Evolutionary conservation across 2,329 filamentous ascomycete species (phyloP), one percentile per base, ranked within the genome.

Genomic region (Aureobasidium sp.): DNA sequence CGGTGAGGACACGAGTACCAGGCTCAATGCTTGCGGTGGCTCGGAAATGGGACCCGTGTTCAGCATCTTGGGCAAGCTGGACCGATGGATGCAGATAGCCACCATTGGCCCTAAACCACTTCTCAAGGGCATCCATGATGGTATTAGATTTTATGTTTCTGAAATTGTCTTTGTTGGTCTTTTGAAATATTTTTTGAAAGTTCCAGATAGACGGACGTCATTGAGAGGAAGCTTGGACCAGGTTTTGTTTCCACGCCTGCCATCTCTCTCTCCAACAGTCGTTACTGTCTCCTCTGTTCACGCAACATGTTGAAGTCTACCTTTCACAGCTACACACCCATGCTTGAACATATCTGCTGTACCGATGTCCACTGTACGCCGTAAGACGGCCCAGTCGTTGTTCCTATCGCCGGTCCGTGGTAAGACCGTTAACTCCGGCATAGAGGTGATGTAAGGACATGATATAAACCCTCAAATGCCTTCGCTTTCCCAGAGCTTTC

Each of bases 91-190:
- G 67, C 12, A 73, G 55, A 39, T 69, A 70, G 34, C 70, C 72
- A 32, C 69, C 70, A 62, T 72, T 67, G 10, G 63, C 59, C n/a
- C 63, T 59, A 13, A 73, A 66, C 73, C 73, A 75, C 10, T 65
- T 48, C 24, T 70, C 67, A 27, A 74, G 62, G 3, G 67, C 64
- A 7, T 62, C 62, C 60, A 62, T 62, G 10, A 6, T 27, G 43
- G 29, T 24, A 17, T 10, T 20, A 5, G 3, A 1, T 17, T 15
- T 26, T 32, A 17, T 39, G 13, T 47, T 36, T 34, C 27, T 1
- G n/a, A 20, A 26, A 27, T 13, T 26, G 27, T 24, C 29, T 46
- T 20, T 34, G 29, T 27, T 24, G 53, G n/a, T 20, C 1, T 17
- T 39, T 27, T 7, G n/a, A 47, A 26, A 47, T 26, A 59, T 27